Base-by-base conservation (phyloP, 1,284 basidiomycete species). In the Hymenochaete sp. region DNA sequence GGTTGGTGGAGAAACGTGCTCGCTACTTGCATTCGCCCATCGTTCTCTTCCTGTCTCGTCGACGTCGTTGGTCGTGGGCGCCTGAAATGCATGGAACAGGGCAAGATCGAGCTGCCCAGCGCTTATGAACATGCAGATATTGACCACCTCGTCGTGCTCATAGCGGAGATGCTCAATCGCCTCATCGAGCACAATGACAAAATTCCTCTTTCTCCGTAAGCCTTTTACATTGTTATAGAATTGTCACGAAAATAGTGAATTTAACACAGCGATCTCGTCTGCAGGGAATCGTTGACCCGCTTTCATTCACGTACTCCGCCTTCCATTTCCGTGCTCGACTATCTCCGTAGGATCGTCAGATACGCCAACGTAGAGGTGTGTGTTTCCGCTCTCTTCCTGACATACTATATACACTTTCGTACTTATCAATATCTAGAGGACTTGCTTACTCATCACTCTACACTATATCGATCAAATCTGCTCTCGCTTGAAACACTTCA, bases 391-490 rank as follows among this genome's bases (percentile, higher is more conserved):
- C 25, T 18, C 10, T 18, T 35, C 5, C 2, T 35, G 11, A 24
- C 11, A 2, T 32, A 9, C 16, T 28, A 18, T 26, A 14, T 31
- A n/a, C 33, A 22, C 16, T 18, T 28, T 31, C 28, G n/a, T 8
- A 16, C 28, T 33, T 5, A 37, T 39, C 45, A 45, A 35, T 42
- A 33, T 29, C 4, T 63, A 93, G 88, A 87, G 85, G 70, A 79
- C 85, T 48, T 92, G 88, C 53, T 78, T 96, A 28, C 67, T 97
- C 53, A 85, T 93, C 60, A 83, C 85, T 29, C 74, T 96, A 49
- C 83, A 89, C 63, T 96, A 96, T 67, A 93, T 96, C 67, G 93
- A 96, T 68, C 84, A 90, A 64, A 90, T 93, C 55, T 93, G 90
- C 65, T 73, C 82, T 44, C 79, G 87, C 53, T 76, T 81, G 55